phyloP scores from a whole-genome alignment of 2,329 filamentous ascomycete species.

The Taxawa tesnikishii region DNA sequence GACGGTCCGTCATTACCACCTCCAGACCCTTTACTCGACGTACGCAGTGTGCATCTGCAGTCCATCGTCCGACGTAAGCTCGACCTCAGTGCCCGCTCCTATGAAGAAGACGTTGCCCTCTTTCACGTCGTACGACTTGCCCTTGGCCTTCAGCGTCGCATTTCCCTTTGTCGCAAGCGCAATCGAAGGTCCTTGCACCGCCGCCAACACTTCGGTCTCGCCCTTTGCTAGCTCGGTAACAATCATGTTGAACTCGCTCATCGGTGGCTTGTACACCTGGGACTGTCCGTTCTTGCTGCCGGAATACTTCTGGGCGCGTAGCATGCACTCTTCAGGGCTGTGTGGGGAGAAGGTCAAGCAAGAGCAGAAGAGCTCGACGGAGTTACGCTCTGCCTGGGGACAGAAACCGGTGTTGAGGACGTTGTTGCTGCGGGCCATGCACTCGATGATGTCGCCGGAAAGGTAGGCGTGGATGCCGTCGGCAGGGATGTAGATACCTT shows the following conservation, averaged over 20 bases:
- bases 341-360: conserved; percentile 54
- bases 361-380: conserved; percentile 49
- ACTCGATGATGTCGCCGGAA: conserved; percentile 62
- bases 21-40: conserved; percentile 28
- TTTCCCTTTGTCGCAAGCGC: conserved; percentile 49
- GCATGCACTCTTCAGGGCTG: conserved; percentile 40
- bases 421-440: conserved; percentile 66
- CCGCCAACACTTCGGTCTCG: conserved; percentile 45
- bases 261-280: conserved; percentile 50
- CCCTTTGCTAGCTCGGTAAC: conserved; percentile 42
- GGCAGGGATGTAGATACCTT: conserved; percentile 58
- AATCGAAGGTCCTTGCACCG: conserved; percentile 49
- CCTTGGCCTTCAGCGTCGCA: conserved; percentile 44
- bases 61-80: conserved; percentile 30
- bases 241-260: conserved; percentile 62
- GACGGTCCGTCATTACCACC: no score
- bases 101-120: conserved; percentile 57
- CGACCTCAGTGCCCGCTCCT: conserved; percentile 42
- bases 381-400: conserved; percentile 51
- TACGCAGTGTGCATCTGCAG: conserved; percentile 38
- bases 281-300: conserved; percentile 49
- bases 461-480: conserved; percentile 66
- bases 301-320: conserved; percentile 37
- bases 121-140: conserved; percentile 39
- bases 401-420: conserved; percentile 67